phyloP scores from a whole-genome alignment of 345 rosid genomes.

The Arabis hirsuta region DNA sequence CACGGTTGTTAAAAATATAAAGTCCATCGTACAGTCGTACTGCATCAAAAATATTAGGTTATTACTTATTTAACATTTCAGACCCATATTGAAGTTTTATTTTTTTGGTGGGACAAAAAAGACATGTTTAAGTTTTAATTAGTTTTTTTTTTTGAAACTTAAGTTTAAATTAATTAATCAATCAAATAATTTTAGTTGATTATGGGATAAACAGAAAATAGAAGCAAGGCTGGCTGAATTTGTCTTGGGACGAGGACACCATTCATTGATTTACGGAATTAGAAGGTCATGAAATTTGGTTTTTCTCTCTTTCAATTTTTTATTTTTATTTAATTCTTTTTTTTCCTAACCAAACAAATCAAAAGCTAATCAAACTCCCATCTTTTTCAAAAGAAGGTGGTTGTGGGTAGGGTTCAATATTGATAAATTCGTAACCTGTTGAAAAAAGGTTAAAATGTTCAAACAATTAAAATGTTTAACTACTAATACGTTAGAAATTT shows the following conservation, averaged over 20 bases:
- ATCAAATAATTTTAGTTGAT: not conserved
- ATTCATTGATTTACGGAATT: slow-evolving; percentile 36
- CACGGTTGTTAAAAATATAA: not conserved
- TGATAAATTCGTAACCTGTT: not conserved
- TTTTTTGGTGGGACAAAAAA: no score
- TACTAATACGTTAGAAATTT: no score
- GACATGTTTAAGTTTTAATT: not conserved
- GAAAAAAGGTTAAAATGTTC: not conserved
- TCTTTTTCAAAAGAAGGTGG: slow-evolving; percentile 36
- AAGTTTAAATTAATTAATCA: slow-evolving; percentile 11
- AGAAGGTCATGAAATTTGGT: slow-evolving; percentile 26
- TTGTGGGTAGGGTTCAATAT: slow-evolving; percentile 32
- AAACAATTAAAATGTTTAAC: not conserved
- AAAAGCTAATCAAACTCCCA: slow-evolving; percentile 32
- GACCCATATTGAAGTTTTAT: not conserved
- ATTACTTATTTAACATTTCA: slow-evolving; percentile 11
- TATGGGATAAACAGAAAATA: slow-evolving; percentile 16
- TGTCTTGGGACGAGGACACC: slow-evolving; percentile 38
- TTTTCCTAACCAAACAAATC: slow-evolving; percentile 21
- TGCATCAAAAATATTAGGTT: not conserved
- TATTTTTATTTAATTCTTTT: not conserved
- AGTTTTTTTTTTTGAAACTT: no score
- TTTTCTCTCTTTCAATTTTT: slow-evolving; percentile 6
- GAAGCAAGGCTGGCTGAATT: slow-evolving; percentile 29
- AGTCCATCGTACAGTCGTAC: slow-evolving; percentile 33